Evolutionary conservation across 495 filamentous ascomycete genomes (phyloP), one percentile per base, ranked within the genome.

Genomic region (Xylaria bambusicola): DNA sequence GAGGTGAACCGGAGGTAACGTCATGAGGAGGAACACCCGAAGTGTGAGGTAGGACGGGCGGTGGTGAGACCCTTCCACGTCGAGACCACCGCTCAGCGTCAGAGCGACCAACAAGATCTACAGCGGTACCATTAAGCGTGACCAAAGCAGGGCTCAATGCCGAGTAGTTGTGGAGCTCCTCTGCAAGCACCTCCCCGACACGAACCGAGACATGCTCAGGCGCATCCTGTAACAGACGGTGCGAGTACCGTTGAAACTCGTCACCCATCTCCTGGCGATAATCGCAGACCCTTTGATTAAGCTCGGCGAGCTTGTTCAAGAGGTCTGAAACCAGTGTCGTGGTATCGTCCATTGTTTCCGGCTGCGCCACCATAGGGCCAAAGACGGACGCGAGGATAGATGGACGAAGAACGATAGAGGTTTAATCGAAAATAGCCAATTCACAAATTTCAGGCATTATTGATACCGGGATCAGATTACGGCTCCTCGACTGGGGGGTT

Each of bases 191-290:
- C 65, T 67, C 69, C 17, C 70, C 71, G 15, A 82, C 76, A 48
- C 73, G 70, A 58, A 64, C 71, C 13, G 77, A 75, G 48, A 82
- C 68, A 63, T 80, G 61, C 46, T 69, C 67, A 5, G 80, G 77
- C 36, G 72, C 73, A n/a, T 73, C 59, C 44, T 67, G 73, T 53
- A 84, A 68, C 50, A 77, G 70, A 24, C 75, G 70, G 15, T 76
- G 75, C 57, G 76, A 71, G 66, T 79, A 79, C 50, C 69, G 71
- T 36, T 73, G 65, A 59, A 82, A 84, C 52, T 82, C 76, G 17
- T 75, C 56, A 18, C 74, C 67, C 75, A 83, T 75, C 58, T 77
- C 78, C 52, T 72, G 73, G 58, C 75, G 77, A 62, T 82, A 84
- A 52, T 73, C 71, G 20, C 64, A 72, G 44, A 84, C 77, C 64